Conservation (phyloP, 140 eudicot species). For the Anethum foeniculum region DNA sequence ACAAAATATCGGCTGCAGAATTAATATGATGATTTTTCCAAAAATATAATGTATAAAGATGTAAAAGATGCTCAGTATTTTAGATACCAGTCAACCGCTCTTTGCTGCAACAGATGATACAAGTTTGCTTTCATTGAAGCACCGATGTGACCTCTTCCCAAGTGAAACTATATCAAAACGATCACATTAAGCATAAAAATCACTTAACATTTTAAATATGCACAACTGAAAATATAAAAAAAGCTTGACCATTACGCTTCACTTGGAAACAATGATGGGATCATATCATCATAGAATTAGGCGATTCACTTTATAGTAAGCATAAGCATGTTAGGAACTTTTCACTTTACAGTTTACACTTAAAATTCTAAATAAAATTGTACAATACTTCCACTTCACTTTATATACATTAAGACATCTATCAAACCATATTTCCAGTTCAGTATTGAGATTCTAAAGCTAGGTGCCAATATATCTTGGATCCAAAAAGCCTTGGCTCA, state of each 20-base stretch:
- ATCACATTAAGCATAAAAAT: background rate
- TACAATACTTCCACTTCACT: background rate
- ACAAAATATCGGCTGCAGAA: constrained; percentile 68
- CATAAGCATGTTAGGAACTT: background rate
- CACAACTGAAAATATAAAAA: background rate
- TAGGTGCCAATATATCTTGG: background rate
- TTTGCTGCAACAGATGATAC: constrained; percentile 64
- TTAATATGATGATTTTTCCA: background rate
- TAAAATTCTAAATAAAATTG: background rate
- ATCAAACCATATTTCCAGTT: background rate
- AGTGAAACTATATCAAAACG: constrained; percentile 43
- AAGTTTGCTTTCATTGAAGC: constrained; percentile 65
- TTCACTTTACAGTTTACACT: background rate
- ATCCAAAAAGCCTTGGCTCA: background rate
- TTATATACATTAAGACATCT: background rate
- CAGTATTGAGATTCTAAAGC: background rate
- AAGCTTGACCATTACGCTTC: background rate
- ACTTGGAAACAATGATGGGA: background rate
- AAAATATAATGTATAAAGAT: background rate
- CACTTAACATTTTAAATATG: background rate
- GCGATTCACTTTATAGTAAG: background rate
- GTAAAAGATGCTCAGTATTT: constrained; percentile 2
- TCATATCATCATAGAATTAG: background rate
- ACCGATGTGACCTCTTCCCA: constrained; percentile 99
- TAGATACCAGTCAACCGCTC: constrained; percentile 66